Evolutionary conservation across 1,284 basidiomycete genomes (phyloP), one percentile per base, ranked within the genome.

Genomic region (Tilletia setariae): DNA sequence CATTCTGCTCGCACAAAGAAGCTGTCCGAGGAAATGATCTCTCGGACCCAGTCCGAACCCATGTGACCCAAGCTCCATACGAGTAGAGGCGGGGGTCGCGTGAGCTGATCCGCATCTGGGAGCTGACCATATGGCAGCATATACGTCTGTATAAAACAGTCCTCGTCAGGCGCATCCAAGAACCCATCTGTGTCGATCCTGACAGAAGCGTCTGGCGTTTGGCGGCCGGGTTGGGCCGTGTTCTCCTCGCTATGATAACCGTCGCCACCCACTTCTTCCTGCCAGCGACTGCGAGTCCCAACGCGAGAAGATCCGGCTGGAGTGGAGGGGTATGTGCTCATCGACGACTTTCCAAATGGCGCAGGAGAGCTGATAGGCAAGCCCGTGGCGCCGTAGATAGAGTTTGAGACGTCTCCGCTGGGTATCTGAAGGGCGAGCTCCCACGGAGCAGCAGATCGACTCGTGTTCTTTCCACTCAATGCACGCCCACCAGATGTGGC

Each of bases 1-100:
- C 87, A 87, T 82, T 96, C 94, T 23, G 88, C 88, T 68, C 84
- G 86, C 46, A 94, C 87, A 79, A 93, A 96, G 65, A 95, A 86
- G 15, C 88, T 87, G 79, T 96, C 91, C 0, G 90, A 89, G 1
- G 89, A 89, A 13, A 95, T 82, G 49, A 94, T 83, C 0, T 89
- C 90, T 23, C 88, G 85, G 47, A 91, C 86, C 90, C 92, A 94
- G 32, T 84, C 76, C 8, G 91, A 86, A 9, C 85, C 86, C 49
- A 96, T 83, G 19, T 68, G 68, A 1, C 71, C 72, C 46, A 74
- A 73, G n/a, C 74, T 72, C 79, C 79, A 81, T 1, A 80, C 71
- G 2, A 85, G 89, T 89, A 94, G 69, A 90, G 71, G 68, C 1
- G 79, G 80, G 0, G 72, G 56, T 30, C 65, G 73, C 66, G 68